Base-by-base conservation (phyloP, 2,329 filamentous ascomycete genomes). In the Stylonectria norvegica region DNA sequence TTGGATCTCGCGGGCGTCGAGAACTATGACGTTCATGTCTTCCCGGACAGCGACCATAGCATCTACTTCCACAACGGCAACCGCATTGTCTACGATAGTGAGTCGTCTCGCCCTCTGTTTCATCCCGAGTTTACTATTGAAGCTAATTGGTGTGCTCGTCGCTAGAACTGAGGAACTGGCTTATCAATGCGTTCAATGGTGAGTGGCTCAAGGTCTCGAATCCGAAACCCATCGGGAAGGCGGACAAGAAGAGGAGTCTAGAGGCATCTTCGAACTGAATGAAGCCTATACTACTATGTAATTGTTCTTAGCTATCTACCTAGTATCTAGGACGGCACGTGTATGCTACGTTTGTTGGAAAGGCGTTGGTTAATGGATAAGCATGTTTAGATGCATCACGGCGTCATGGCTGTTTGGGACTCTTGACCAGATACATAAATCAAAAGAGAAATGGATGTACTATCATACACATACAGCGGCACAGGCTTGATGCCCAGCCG, bases 1-100 rank as follows among this genome's bases (percentile, higher is more conserved):
- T 73, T 98, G 31, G 88, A 98, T 67, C 58, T 95, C 37, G 83
- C 74, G 1, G 79, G 81, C 10, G 79, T 96, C 4, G 83, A 91
- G 64, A 98, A 98, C 59, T 98, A 97, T 57, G 93, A 98, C 59
- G 81, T 98, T 10, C 91, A 97, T 63, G 81, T 97, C 40, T 98
- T 95, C 67, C 93, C 93, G 0, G 93, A 98, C 63, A 94, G 87
- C 38, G 89, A 98, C 67, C 93, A 98, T 64, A 80, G 85, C 46
- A 98, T 98, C 46, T 89, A 81, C 60, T 98, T 97, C 61, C 91
- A 98, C 62, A 90, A 90, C 61, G 94, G 88, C 19, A 90, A 95
- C 61, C 73, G 72, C 41, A 87, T 97, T 54, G 90, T 98, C 5
- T 97, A 93, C 60, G 86, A 95, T 53, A 94, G 89, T 94, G 70